Base-by-base conservation (phyloP, 352 stramenopile genomes). In the Elongisporangium prolatum region DNA sequence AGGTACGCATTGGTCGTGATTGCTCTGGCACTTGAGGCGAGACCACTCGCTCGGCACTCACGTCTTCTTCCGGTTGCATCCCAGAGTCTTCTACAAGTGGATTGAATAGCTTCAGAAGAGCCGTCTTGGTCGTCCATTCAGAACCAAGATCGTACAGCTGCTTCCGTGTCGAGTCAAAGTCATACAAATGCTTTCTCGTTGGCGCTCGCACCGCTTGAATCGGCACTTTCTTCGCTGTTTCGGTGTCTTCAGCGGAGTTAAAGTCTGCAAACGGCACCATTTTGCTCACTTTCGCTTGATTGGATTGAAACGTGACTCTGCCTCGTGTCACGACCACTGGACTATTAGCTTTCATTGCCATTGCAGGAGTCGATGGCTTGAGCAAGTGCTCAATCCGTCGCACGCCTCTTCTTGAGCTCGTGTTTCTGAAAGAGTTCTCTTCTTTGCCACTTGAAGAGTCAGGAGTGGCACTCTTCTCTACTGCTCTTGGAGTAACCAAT, bases 261-360 rank as follows among this genome's bases (percentile, higher is more conserved):
- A 48, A 54, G 47, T 60, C 55, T 14, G 55, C 25, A 13, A 60
- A 60, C 47, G 55, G 55, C 11, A 54, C 17, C 21, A 60, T 21
- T 20, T 48, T 37, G 13, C 55, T 60, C 1, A 49, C 44, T 22
- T 11, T 16, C 7, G 34, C 1, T 13, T 44, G 34, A 4, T 17
- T 44, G 34, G 34, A 44, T 17, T 44, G 14, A 13, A 44, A 44
- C 17, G 9, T 1, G 11, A 44, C 10, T 44, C 34, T 13, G 1
- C 34, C 34, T 44, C 34, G 34, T 1, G 10, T 44, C 34, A 44
- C 34, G 9, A 44, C 34, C 8, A 14, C 11, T 1, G 34, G 10
- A 16, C 34, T 11, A 17, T 44, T 17, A 1, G 11, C 34, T 9
- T 44, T 13, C 34, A n/a, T n/a, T n/a, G n/a, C n/a, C n/a, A n/a